Base-by-base conservation (phyloP, 179 eudicot species). In the Silene noctiflora region DNA sequence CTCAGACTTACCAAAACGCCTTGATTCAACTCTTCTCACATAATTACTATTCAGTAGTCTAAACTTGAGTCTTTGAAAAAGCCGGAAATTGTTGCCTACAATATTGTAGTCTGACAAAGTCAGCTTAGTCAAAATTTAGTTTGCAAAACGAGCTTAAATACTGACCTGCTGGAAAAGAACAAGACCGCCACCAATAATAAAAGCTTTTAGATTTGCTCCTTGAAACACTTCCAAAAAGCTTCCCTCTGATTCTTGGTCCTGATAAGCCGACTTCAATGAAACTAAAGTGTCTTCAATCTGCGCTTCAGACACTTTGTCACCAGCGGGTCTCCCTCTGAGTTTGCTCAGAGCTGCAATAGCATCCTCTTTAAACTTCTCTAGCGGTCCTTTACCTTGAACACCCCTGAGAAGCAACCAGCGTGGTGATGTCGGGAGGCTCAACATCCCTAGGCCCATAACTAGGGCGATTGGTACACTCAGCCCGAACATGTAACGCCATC, bases 401-500 rank as follows among this genome's bases (percentile, higher is more conserved):
- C 89, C 98, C 79, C 87, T 89, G 6, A 96, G 93, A 88, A 96
- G 98, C 72, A 93, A 81, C 99, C 99, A 96, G 64, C 98, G 88
- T 11, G 99, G 99, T 68, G 98, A 96, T 71, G 91, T 85, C 12
- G 99, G 99, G 67, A 96, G 94, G 74, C 84, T 83, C 88, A 88
- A 91, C 89, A 94, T 88, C 35, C 99, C 99, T 33, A 96, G 80
- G 55, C 96, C 87, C 97, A 96, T 93, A 21, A 90, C 67, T 53
- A 88, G 29, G 59, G 99, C 97, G 67, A 90, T 33, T 10, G 96
- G 99, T 13, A 79, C 87, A 86, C 99, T 89, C 62, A 86, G 2
- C 53, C 99, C 99, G 65, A 79, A 93, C 99, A 96, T 93, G 84
- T 90, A 93, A 74, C 99, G 97, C 99, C 99, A 96, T 29, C 99